These are phyloP conservation scores for Hygrocybe coccinea DNA, from an alignment of 768 basidiomycete genomes.

Conservation along the genomic window DNA sequence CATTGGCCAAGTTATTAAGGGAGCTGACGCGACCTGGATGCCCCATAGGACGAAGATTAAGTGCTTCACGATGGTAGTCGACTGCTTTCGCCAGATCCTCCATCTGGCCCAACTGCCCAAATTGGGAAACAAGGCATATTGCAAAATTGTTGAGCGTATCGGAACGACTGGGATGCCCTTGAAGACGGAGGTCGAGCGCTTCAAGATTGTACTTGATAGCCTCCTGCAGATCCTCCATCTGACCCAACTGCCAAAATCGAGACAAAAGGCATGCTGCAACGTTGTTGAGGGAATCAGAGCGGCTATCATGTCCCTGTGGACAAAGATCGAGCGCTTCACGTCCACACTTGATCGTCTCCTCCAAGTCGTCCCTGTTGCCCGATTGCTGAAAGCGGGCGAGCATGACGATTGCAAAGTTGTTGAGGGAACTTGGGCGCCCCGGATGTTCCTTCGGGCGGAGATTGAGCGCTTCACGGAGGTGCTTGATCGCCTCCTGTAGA, in stretches of 20 bases:
- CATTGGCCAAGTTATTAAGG: constrained; percentile 1
- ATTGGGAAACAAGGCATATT: background rate
- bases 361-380: constrained; percentile 6
- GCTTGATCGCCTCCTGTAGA: background rate
- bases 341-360: constrained; percentile 8
- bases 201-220: background rate
- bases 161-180: background rate
- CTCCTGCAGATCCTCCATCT: background rate
- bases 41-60: background rate
- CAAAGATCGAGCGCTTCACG: constrained; percentile 6
- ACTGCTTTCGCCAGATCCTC: background rate
- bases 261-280: too few species aligned
- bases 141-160: background rate
- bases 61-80: background rate
- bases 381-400: constrained; percentile 8
- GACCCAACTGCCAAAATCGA: background rate
- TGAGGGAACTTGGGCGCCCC: background rate
- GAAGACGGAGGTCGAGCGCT: background rate
- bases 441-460: background rate
- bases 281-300: background rate
- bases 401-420: background rate
- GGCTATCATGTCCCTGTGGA: constrained; percentile 7
- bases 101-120: background rate
- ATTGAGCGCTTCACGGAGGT: constrained; percentile 1
- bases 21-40: background rate